Percentiles rank a stretch among this genome's conserved stretches.
These are phyloP conservation scores for Xylaria sp. DNA, from an alignment of 2,329 filamentous ascomycete species.

Conservation along the genomic window DNA sequence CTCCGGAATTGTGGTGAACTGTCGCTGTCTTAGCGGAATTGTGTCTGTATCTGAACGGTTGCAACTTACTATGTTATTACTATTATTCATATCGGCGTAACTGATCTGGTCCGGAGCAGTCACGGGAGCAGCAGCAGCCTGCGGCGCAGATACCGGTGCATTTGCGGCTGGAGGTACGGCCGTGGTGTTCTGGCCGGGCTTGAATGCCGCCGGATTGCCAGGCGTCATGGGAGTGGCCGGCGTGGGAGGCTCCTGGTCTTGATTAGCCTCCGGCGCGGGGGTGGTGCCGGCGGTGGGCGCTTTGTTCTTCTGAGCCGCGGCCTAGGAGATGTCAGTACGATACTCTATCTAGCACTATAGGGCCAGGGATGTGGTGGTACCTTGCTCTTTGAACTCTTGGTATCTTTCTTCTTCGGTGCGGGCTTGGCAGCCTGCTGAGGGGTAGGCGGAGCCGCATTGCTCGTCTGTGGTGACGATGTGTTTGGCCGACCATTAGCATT, in stretches of 20 bases:
- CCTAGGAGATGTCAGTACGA: slow-evolving; percentile 36
- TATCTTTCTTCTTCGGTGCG: slow-evolving; percentile 72
- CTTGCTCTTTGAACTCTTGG: slow-evolving; percentile 61
- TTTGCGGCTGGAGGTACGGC: slow-evolving; percentile 37
- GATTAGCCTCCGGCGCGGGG: slow-evolving; percentile 50
- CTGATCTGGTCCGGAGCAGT: slow-evolving; percentile 45
- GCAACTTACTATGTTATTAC: slow-evolving; percentile 40
- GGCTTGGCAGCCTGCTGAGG: slow-evolving; percentile 68
- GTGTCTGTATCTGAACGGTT: background rate
- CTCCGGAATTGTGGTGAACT: slow-evolving; percentile 44
- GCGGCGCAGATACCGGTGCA: slow-evolving; percentile 41
- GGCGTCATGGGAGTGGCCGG: slow-evolving; percentile 62
- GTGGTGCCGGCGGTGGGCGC: slow-evolving; percentile 50
- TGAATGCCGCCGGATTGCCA: slow-evolving; percentile 44
- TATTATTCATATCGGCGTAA: slow-evolving; percentile 41
- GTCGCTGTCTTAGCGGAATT: slow-evolving; percentile 18
- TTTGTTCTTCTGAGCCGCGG: slow-evolving; percentile 57
- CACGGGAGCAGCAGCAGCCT: slow-evolving; percentile 40
- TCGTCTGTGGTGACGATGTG: slow-evolving; percentile 58
- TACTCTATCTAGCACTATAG: slow-evolving; percentile 6
- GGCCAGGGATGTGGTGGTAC: slow-evolving; percentile 39
- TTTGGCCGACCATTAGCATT: slow-evolving; percentile 46
- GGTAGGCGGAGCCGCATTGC: slow-evolving; percentile 66
- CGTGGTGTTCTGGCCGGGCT: slow-evolving; percentile 40
- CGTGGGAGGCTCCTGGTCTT: slow-evolving; percentile 54